Evolutionary conservation across 257 asterid genomes (phyloP), one percentile per base, ranked within the genome.

Genomic region (Solanum medicagineum): DNA sequence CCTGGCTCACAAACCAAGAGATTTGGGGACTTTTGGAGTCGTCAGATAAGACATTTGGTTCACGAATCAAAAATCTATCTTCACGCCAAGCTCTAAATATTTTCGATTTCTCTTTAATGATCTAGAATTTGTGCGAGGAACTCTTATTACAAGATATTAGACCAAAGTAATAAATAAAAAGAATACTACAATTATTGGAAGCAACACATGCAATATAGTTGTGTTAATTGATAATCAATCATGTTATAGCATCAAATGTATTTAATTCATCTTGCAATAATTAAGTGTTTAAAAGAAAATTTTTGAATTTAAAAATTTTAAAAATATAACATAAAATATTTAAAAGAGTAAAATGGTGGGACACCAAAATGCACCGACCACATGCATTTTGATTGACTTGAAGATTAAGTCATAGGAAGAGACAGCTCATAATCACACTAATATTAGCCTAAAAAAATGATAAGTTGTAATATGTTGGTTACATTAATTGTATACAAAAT

Each of bases 381-480:
- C 85, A 56, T 89, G 91, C 70, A 85, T 62, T 73, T 79, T 36
- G 79, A 73, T 68, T 86, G 85, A 51, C 89, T 86, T 88, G 83
- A 26, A 74, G 75, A 81, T 83, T 86, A 89, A 82, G 88, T 80
- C 87, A 86, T 57, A n/a, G 17, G 55, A 73, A 62, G 44, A 29
- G 81, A 85, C 85, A 24, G 36, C 60, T 44, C 83, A 62, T 83
- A 63, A 77, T 87, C 88, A 85, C 81, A 47, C 74, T 29, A 66
- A 20, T 29, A 15, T 55, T 55, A 47, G 42, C 42, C 42, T 0
- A 36, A 36, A 36, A 36, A 36, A 5, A 4, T 63, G 7, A 5
- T 62, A 24, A 11, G 70, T 63, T 26, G n/a, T 63, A 29, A 11
- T 62, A 62, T 62, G 70, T 63, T 26, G 71, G 19, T 63, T 63